phyloP scores from a whole-genome alignment of 208 protist genomes.

The Leishmania mexicana region DNA sequence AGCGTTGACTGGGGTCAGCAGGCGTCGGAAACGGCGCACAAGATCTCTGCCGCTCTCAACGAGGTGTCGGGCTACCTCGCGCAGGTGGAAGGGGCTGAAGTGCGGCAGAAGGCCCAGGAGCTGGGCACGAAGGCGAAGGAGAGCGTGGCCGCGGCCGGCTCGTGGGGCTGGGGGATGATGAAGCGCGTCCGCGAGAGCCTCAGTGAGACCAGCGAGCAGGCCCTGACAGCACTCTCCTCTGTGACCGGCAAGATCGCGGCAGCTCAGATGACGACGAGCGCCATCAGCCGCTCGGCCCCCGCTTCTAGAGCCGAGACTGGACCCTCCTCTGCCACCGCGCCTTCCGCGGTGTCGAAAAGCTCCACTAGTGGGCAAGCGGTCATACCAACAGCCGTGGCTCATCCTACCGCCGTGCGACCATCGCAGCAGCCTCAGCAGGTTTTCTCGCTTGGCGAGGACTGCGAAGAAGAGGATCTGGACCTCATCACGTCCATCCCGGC shows the following conservation, averaged over 20 bases:
- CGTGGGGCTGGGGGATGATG: conserved; percentile 75
- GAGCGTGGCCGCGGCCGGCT: conserved; percentile 41
- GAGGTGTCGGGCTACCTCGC: conserved; percentile 30
- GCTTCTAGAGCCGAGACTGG: conserved; percentile 26
- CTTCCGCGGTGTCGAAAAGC: background rate
- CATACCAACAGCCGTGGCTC: conserved; percentile 1
- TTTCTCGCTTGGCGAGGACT: conserved; percentile 61
- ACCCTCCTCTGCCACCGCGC: background rate
- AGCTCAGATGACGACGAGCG: background rate
- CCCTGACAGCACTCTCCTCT: conserved; percentile 6
- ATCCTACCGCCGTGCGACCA: background rate
- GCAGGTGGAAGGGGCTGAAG: conserved; percentile 37
- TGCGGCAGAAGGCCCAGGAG: conserved; percentile 52
- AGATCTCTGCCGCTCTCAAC: conserved; percentile 28
- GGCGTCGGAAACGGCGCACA: conserved; percentile 21
- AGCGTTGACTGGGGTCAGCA: conserved; percentile 18
- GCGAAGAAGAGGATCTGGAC: conserved; percentile 71
- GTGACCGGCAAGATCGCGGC: conserved; percentile 5
- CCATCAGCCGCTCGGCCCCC: conserved; percentile 16
- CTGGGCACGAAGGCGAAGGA: conserved; percentile 56
- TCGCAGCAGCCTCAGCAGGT: conserved; percentile 19
- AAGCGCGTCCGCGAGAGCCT: conserved; percentile 56
- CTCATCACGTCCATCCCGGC: conserved; percentile 66
- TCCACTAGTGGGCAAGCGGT: conserved; percentile 44
- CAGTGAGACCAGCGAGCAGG: conserved; percentile 30